Evolutionary conservation across 2,329 filamentous ascomycete species (phyloP), one percentile per base, ranked within the genome.

Genomic region (Huntiella moniliformis): DNA sequence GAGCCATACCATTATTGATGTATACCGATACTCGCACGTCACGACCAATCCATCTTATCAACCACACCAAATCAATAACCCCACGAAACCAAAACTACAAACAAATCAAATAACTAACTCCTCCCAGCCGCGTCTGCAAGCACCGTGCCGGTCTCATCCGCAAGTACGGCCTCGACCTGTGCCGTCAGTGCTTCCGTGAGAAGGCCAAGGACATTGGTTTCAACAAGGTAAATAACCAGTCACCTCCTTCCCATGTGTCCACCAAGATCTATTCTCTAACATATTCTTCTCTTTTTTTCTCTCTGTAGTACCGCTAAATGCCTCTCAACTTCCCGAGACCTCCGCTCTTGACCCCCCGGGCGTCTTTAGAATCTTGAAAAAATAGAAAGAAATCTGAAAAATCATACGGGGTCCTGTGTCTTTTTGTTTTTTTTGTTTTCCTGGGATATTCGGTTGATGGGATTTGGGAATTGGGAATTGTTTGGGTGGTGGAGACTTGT

Each of bases 91-190:
- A 34, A 10, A 22, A 11, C 10, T n/a, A n/a, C 32, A 5, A 8
- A n/a, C 13, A 13, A 13, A 32, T 1, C 18, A 42, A 41, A 12
- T 13, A 28, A 16, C 5, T 32, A 42, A 16, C 28, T 10, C 22
- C 22, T 28, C 55, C 55, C 55, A 76, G 73, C 73, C 73, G 73
- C 54, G 70, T 76, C 62, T 77, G 73, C 84, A 85, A 86, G 64
- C 88, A 98, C 82, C 79, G 77, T 64, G 88, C 91, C 63, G 91
- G 91, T 92, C 79, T 98, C 59, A 94, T 98, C 79, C 87, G 91
- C 75, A 98, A 98, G 75, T 98, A 98, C 74, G 88, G 91, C 64
- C 77, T 95, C 60, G 85, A 93, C 70, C 76, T 82, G 63, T 82
- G 77, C 75, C 76, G 77, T 74, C 77, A 82, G 65, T 82, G 77